These are phyloP conservation scores for Rhododendron williamsianum DNA, from an alignment of 148 eudicot species.

Conservation along the genomic window DNA sequence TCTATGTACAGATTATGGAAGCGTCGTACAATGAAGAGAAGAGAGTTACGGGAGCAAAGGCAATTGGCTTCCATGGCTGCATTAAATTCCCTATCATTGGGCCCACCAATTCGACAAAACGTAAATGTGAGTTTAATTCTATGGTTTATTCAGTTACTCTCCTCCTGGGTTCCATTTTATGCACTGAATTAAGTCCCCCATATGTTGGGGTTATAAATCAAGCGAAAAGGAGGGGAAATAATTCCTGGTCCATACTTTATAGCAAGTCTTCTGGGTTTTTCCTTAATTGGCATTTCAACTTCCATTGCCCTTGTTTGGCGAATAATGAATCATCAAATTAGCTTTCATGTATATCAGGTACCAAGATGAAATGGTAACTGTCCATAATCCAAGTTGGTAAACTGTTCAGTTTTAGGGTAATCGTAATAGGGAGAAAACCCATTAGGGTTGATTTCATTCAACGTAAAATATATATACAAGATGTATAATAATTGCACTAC, in stretches of 20 bases:
- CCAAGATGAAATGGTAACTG: not conserved
- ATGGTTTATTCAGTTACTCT: not conserved
- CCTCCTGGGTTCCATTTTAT: not conserved
- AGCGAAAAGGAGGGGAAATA: not conserved
- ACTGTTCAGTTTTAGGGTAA: not conserved
- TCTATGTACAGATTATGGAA: constrained; percentile 69
- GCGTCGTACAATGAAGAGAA: constrained; percentile 53
- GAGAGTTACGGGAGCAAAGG: constrained; percentile 58
- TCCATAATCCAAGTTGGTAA: not conserved
- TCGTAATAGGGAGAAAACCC: too few relatives aligned
- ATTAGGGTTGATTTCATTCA: too few relatives aligned
- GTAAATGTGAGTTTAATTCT: constrained; percentile 39
- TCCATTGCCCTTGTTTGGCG: not conserved
- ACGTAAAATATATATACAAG: too few relatives aligned
- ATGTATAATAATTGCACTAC: too few relatives aligned
- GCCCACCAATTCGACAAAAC: constrained; percentile 59
- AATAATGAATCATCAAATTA: not conserved
- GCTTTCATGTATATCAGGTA: not conserved
- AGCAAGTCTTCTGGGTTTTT: not conserved
- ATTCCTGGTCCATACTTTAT: not conserved
- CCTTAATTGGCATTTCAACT: not conserved
- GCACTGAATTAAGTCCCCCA: not conserved
- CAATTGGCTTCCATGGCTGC: constrained; percentile 79
- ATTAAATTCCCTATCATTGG: constrained; percentile 66
- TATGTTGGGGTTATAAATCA: not conserved